Conservation (phyloP, 148 eudicot genomes). For the Hydrangea macrophylla region DNA sequence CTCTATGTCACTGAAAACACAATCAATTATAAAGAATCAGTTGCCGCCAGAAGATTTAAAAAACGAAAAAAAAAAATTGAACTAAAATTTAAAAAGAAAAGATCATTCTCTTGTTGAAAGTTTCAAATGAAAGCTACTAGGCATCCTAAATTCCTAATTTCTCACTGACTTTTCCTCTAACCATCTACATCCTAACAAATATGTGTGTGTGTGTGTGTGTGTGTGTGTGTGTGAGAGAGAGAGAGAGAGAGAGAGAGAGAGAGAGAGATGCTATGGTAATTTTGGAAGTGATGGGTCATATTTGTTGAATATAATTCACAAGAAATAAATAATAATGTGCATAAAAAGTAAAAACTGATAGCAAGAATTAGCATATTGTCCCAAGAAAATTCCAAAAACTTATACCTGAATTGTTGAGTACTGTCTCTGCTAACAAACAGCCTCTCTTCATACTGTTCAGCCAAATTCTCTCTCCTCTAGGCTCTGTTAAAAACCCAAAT, state of each 20-base stretch:
- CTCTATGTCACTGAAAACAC: slow-evolving; percentile 11
- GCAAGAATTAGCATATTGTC: neutral
- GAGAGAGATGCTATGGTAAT: slow-evolving; percentile 1
- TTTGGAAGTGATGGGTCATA: slow-evolving; percentile 7
- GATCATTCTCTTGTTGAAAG: slow-evolving; percentile 11
- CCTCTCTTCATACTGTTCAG: slow-evolving; percentile 13
- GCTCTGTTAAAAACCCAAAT: slow-evolving; percentile 8
- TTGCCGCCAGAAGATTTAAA: slow-evolving; percentile 23
- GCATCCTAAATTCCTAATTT: neutral
- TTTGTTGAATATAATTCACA: neutral
- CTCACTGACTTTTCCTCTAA: too few relatives aligned
- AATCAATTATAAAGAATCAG: slow-evolving; percentile 13
- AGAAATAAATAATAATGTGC: neutral
- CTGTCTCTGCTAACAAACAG: slow-evolving; percentile 5
- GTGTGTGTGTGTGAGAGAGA: neutral
- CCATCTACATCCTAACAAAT: too few relatives aligned
- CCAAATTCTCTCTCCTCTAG: slow-evolving; percentile 13
- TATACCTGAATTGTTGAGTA: slow-evolving; percentile 14
- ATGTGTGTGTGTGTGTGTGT: neutral
- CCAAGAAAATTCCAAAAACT: neutral
- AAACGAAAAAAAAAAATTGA: slow-evolving; percentile 7
- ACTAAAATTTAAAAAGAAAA: neutral
- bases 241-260: neutral
- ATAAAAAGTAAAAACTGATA: neutral
- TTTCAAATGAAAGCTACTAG: neutral